Evolutionary conservation across 768 basidiomycete species (phyloP), one percentile per base, ranked within the genome.

Genomic region (Lactifluus piperatus): DNA sequence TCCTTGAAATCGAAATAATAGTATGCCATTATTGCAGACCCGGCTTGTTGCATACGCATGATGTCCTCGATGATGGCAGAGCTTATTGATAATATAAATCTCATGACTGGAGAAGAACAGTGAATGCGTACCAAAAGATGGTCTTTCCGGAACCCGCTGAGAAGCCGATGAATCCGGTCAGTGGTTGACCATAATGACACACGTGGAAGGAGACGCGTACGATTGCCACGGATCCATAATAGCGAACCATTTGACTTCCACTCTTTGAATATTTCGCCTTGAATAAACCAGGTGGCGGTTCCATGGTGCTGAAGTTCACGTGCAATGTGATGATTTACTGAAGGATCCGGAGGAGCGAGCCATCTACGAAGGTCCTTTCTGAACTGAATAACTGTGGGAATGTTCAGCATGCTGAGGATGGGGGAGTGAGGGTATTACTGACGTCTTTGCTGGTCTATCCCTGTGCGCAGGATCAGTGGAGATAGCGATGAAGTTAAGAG

Each of bases 181-280:
- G 5, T 27, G n/a, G n/a, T n/a, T n/a, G 13, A 2, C 20, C 3
- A 5, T 13, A 8, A 14, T 14, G 3, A 11, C n/a, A 20, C 9
- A 36, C 10, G 13, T 9, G 5, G 7, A 13, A 4, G 4, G 26
- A 39, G 11, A 26, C 5, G 4, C 51, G 16, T n/a, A 58, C 57
- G 45, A 39, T 41, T 58, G 8, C 57, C 57, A 20, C 29, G 51
- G 26, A 53, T 58, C 57, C 57, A 52, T 16, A 58, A 39, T 11
- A 58, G 29, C 1, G 51, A 53, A 0, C 51, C 29, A 9, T 37
- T 41, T 20, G 6, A 5, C 16, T 53, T 58, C 57, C 57, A 58
- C 0, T 53, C 27, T 0, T 24, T 14, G 34, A 58, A 58, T 20
- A 9, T 27, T 5, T 6, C 18, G 4, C 50, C 27, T 18, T 20